These are phyloP conservation scores for Phytophthora nicotianae DNA, from an alignment of 352 stramenopile genomes.

Conservation along the genomic window DNA sequence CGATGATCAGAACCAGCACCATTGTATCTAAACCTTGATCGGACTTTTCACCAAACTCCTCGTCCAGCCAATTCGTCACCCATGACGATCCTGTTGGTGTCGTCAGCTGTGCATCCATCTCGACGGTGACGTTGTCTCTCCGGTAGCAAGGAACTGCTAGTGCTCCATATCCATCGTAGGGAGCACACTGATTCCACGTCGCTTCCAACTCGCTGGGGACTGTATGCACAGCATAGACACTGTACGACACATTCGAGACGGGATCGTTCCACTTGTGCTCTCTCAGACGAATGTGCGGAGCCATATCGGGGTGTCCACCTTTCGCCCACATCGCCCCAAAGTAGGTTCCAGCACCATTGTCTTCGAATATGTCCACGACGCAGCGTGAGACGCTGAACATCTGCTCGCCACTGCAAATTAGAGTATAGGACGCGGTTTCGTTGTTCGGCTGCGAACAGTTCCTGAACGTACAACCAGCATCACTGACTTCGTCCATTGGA, in stretches of 20 bases:
- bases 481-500: constrained; percentile 11
- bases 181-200: constrained; percentile 21
- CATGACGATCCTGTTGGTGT: constrained; percentile 12
- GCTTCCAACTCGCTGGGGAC: constrained; percentile 2
- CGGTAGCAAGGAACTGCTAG: constrained; percentile 26
- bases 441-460: constrained; percentile 36
- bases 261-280: constrained; percentile 33
- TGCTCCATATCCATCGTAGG: constrained; percentile 23
- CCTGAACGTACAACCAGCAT: constrained; percentile 22
- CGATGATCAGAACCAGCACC: constrained; percentile 24
- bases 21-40: constrained; percentile 14
- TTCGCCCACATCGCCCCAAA: constrained; percentile 36
- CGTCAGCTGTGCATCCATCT: constrained; percentile 10
- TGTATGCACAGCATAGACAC: constrained; percentile 32
- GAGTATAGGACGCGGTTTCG: constrained; percentile 13
- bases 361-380: constrained; percentile 30
- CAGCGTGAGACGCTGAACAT: constrained; percentile 42
- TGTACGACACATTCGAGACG: constrained; percentile 17
- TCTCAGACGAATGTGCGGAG: constrained; percentile 25
- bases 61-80: constrained; percentile 27
- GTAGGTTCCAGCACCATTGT: background rate
- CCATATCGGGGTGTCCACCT: constrained; percentile 27
- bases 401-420: constrained; percentile 32
- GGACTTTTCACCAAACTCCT: constrained; percentile 18
- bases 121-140: constrained; percentile 6